Conservation (phyloP, 2,329 filamentous ascomycete genomes). For the Basipetospora chlamydospora region DNA sequence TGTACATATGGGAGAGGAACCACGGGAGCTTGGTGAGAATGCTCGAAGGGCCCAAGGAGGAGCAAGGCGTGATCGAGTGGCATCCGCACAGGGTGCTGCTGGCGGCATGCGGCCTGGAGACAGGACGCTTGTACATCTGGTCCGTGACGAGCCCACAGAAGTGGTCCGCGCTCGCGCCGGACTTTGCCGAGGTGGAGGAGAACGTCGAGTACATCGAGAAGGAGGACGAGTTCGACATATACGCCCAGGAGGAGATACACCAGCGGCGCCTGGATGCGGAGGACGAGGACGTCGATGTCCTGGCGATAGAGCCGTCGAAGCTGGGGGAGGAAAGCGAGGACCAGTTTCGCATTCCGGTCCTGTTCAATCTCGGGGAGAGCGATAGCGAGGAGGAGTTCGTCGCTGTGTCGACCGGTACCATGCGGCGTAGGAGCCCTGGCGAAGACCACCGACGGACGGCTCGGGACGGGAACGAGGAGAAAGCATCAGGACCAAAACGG, state of each 20-base stretch:
- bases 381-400: conserved; percentile 87
- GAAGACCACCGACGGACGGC: conserved; percentile 47
- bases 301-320: conserved; percentile 58
- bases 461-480: conserved; percentile 31
- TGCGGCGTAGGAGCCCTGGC: conserved; percentile 72
- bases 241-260: conserved; percentile 86
- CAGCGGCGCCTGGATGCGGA: conserved; percentile 81
- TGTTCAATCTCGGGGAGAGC: conserved; percentile 85
- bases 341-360: conserved; percentile 79
- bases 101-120: conserved; percentile 83
- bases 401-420: conserved; percentile 59
- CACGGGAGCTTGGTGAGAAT: conserved; percentile 93
- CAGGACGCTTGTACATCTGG: conserved; percentile 90
- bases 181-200: conserved; percentile 95
- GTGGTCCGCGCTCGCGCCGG: conserved; percentile 92
- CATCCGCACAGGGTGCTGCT: conserved; percentile 79
- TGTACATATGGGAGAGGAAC: conserved; percentile 94
- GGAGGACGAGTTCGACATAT: conserved; percentile 97
- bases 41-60: conserved; percentile 90
- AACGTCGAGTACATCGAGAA: conserved; percentile 93
- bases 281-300: conserved; percentile 84
- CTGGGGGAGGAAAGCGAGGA: conserved; percentile 44
- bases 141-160: conserved; percentile 88
- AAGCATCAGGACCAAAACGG: conserved; percentile 25
- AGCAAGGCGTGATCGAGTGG: conserved; percentile 95